Percentiles rank a stretch among this genome's conserved stretches.
These are phyloP conservation scores for Nadsonia starkeyi-henricii DNA, from an alignment of 1,139 yeast genomes.

Conservation along the genomic window DNA sequence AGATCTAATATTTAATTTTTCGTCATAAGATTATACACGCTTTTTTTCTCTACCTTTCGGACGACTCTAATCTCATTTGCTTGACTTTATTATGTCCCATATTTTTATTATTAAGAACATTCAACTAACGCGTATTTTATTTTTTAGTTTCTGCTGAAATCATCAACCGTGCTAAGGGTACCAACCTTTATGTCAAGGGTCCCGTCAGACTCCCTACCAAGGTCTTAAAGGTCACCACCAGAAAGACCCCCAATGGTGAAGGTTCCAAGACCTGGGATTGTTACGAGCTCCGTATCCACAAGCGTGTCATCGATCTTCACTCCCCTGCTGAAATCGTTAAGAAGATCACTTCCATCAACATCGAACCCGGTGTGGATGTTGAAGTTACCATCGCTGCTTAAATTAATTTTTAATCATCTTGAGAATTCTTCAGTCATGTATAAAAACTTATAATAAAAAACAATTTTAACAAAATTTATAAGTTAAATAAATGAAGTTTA, in stretches of 20 bases:
- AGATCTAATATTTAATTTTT: too few species aligned
- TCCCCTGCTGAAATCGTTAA: constrained; percentile 91
- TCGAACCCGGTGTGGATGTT: constrained; percentile 37
- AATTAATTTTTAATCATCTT: constrained; percentile 5
- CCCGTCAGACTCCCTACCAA: constrained; percentile 99
- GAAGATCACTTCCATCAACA: constrained; percentile 89
- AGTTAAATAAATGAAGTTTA: too few species aligned
- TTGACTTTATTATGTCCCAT: too few species aligned
- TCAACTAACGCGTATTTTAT: background rate
- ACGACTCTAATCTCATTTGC: too few species aligned
- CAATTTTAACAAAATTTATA: background rate
- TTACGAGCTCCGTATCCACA: constrained; percentile 99
- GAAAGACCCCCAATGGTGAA: constrained; percentile 99
- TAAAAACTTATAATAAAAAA: background rate
- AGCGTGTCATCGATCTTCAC: constrained; percentile 97
- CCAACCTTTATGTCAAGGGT: constrained; percentile 68
- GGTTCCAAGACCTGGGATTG: constrained; percentile 99
- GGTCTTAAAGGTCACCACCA: constrained; percentile 96
- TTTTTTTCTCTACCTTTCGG: too few species aligned
- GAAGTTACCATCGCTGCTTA: constrained; percentile 31
- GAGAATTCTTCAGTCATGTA: background rate
- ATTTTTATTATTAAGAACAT: too few species aligned
- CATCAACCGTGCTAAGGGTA: constrained; percentile 73
- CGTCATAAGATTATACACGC: too few species aligned
- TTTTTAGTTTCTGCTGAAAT: constrained; percentile 65